These are phyloP conservation scores for Blastomyces percursus DNA, from an alignment of 2,329 filamentous ascomycete species.

Conservation along the genomic window DNA sequence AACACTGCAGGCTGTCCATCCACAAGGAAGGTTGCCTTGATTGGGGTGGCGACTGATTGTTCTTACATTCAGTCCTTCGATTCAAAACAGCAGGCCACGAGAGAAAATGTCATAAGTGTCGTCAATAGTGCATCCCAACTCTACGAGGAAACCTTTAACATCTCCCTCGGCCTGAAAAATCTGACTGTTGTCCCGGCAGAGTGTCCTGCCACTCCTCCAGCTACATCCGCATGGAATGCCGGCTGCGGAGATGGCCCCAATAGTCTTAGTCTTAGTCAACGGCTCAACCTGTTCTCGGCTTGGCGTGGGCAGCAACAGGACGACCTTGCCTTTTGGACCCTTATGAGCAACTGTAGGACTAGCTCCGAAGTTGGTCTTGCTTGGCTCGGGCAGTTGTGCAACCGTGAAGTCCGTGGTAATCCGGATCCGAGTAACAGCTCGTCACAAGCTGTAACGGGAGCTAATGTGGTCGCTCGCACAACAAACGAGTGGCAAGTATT, in stretches of 20 bases:
- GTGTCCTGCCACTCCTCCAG: slow-evolving; percentile 61
- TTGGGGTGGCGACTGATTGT: slow-evolving; percentile 90
- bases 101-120: slow-evolving; percentile 65
- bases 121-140: slow-evolving; percentile 80
- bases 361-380: slow-evolving; percentile 76
- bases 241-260: slow-evolving; percentile 45
- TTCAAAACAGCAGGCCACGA: slow-evolving; percentile 47
- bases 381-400: slow-evolving; percentile 78
- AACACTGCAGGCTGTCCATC: slow-evolving; percentile 72
- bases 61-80: slow-evolving; percentile 68
- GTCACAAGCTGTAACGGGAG: slow-evolving; percentile 62
- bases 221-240: slow-evolving; percentile 72
- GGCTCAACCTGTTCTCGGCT: slow-evolving; percentile 74
- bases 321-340: slow-evolving; percentile 82
- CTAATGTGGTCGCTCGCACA: slow-evolving; percentile 81
- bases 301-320: slow-evolving; percentile 76
- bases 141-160: slow-evolving; percentile 88
- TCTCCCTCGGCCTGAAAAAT: slow-evolving; percentile 81
- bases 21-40: slow-evolving; percentile 80
- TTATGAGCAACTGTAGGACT: slow-evolving; percentile 69
- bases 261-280: slow-evolving; percentile 55
- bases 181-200: slow-evolving; percentile 61
- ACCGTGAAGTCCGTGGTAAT: slow-evolving; percentile 8
- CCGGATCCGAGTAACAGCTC: slow-evolving; percentile 14
- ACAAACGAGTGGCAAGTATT: slow-evolving; percentile 86